Evolutionary conservation across 306 rosid species (phyloP), one percentile per base, ranked within the genome.

Genomic region (Styphnolobium japonicum): DNA sequence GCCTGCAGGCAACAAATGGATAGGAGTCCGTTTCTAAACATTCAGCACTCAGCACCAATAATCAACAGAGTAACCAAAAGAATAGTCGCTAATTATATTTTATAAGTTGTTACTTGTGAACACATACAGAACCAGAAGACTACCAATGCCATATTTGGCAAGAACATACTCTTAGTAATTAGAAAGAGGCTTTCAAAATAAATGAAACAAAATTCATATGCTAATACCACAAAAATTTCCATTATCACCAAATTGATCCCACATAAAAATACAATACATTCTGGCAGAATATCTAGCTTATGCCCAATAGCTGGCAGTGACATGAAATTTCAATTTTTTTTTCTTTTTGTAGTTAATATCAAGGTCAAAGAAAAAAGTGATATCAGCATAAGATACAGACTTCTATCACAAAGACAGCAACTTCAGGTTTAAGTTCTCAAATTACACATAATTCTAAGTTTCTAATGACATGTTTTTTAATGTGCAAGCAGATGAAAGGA

Each of bases 1-100:
- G 99, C 99, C 99, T 96, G 96, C 23, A 69, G 68, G 15, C 22
- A 57, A 84, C 57, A 76, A 76, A 83, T 49, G 36, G 68, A 25
- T 76, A 31, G 67, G 81, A 39, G 46, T 83, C 63, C 82, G 52
- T 25, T 21, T 7, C 73, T 34, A 69, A 75, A 76, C 56, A 69
- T 42, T 62, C 67, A 39, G 40, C 69, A 71, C 43, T 33, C 57
- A 49, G 22, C 78, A 67, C 69, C 33, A 57, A 19, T 12, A 43
- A 64, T 57, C 36, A 79, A 71, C 15, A 55, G 10, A 58, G 51
- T 31, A 27, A 77, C 52, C 19, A 25, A 23, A 29, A 61, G 80
- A 31, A 45, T 6, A 40, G 23, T 5, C 73, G 9, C 71, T 51
- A 12, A 23, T 9, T 39, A 66, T 56, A 15, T 67, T 77, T 56